Evolutionary conservation across 768 basidiomycete species (phyloP), one percentile per base, ranked within the genome.

Genomic region (Dioszegia aurantiaca): DNA sequence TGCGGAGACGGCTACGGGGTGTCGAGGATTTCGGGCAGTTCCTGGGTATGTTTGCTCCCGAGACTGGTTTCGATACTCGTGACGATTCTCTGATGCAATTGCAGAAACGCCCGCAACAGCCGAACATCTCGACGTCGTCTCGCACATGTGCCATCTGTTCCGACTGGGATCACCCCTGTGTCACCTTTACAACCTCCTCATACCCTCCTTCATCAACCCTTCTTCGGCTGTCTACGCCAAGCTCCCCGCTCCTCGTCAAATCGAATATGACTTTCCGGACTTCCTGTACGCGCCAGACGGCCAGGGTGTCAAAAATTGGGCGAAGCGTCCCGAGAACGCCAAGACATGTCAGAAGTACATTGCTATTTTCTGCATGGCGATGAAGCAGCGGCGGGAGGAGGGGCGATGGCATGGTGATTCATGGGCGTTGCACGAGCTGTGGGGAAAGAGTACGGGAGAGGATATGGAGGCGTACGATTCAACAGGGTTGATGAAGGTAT

Each of bases 71-170:
- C n/a, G n/a, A n/a, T n/a, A n/a, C n/a, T n/a, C n/a, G n/a, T n/a
- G n/a, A n/a, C n/a, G n/a, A n/a, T n/a, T 5, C 26, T 45, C 23
- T 42, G 23, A 48, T 46, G 21, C 47, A 24, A 1, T 17, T 17
- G 9, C 55, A 70, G 73, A 70, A 45, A 64, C 69, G 61, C 72
- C 74, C 27, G 40, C 58, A 16, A 55, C 47, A 9, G 72, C 67
- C n/a, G 62, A 62, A 43, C 68, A 53, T 12, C 69, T 73, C 23
- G 92, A 97, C 79, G 90, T 91, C 36, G 94, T 99, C 69, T 86
- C 87, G 45, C 89, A 91, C 76, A 85, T 97, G 48, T 94, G 93
- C 87, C 89, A 90, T 72, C 86, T 89, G 74, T 89, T 99, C 79
- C 86, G 91, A 40, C 83, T 91, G 33, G 95, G 95, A 58, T 86